Conservation (phyloP, 2,329 filamentous ascomycete species). For the Claviceps pusilla region DNA sequence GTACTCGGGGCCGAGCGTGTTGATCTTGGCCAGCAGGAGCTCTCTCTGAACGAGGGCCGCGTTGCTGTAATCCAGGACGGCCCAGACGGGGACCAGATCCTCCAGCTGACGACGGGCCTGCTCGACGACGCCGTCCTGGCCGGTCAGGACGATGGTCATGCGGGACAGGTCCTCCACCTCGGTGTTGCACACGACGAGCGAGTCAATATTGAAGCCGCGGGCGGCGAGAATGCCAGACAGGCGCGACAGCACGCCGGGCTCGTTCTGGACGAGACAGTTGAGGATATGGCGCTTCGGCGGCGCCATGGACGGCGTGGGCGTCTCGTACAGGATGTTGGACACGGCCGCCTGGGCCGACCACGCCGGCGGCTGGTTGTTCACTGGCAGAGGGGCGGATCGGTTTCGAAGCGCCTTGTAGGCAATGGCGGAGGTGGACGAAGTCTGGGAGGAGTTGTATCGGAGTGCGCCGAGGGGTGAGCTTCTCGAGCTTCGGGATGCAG, state of each 20-base stretch:
- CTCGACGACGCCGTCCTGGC: constrained; percentile 93
- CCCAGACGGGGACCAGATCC: constrained; percentile 95
- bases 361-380: constrained; percentile 57
- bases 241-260: constrained; percentile 90
- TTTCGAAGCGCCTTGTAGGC: constrained; percentile 95
- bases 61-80: constrained; percentile 87
- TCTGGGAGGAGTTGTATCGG: constrained; percentile 30
- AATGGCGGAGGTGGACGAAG: constrained; percentile 76
- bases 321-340: constrained; percentile 98
- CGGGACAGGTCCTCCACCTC: constrained; percentile 92
- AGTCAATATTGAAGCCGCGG: constrained; percentile 98
- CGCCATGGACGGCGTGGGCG: constrained; percentile 64
- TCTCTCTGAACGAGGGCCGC: constrained; percentile 91
- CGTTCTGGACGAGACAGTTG: constrained; percentile 97
- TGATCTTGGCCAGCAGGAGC: constrained; percentile 87
- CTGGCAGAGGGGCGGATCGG: constrained; percentile 71
- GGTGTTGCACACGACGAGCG: constrained; percentile 90
- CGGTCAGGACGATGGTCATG: constrained; percentile 96
- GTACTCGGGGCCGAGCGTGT: constrained; percentile 91
- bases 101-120: constrained; percentile 91
- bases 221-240: constrained; percentile 93
- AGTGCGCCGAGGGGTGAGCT: constrained; percentile 13
- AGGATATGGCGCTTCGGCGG: constrained; percentile 90
- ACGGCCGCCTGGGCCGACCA: constrained; percentile 91
- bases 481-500: constrained; percentile 13